Evolutionary conservation across 75 land plant genomes (phyloP).

Genomic region (Adiantum capillusveneris): DNA sequence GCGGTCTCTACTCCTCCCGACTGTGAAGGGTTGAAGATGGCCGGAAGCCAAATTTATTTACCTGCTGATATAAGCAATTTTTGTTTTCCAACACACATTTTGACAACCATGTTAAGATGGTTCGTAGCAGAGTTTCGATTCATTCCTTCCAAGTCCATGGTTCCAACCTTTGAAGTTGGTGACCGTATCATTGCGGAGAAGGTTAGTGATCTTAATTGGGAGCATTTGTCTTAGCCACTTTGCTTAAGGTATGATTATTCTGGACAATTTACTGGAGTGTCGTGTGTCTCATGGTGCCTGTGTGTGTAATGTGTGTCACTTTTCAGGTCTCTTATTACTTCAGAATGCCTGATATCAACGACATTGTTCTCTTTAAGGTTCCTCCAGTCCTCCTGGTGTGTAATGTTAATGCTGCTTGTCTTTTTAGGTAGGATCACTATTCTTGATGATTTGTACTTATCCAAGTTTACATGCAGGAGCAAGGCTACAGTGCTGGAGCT

Average conservation of each 20-base stretch:
- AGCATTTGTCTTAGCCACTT: too few species aligned
- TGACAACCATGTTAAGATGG: background rate
- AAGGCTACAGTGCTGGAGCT: slow-evolving; percentile 74
- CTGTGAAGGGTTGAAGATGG: too few species aligned
- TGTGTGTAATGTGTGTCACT: background rate
- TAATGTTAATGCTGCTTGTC: too few species aligned
- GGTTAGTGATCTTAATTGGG: background rate
- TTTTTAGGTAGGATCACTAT: too few species aligned
- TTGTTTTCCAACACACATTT: background rate
- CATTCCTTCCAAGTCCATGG: slow-evolving; percentile 14
- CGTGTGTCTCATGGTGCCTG: too few species aligned
- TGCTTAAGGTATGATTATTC: too few species aligned
- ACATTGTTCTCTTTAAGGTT: slow-evolving; percentile 83
- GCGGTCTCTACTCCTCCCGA: too few species aligned
- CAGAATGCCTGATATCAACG: slow-evolving; percentile 71
- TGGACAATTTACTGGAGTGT: too few species aligned
- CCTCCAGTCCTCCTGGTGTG: slow-evolving; percentile 17
- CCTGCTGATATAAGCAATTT: background rate
- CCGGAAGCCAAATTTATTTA: too few species aligned
- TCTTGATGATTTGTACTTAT: background rate
- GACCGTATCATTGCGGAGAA: slow-evolving; percentile 9
- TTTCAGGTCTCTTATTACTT: slow-evolving; percentile 80
- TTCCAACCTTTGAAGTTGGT: slow-evolving; percentile 21
- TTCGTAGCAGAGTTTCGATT: slow-evolving; percentile 10
- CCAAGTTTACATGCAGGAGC: slow-evolving; percentile 40